These are phyloP conservation scores for Salvia sclarea DNA, from an alignment of 305 asterid genomes.

Conservation along the genomic window DNA sequence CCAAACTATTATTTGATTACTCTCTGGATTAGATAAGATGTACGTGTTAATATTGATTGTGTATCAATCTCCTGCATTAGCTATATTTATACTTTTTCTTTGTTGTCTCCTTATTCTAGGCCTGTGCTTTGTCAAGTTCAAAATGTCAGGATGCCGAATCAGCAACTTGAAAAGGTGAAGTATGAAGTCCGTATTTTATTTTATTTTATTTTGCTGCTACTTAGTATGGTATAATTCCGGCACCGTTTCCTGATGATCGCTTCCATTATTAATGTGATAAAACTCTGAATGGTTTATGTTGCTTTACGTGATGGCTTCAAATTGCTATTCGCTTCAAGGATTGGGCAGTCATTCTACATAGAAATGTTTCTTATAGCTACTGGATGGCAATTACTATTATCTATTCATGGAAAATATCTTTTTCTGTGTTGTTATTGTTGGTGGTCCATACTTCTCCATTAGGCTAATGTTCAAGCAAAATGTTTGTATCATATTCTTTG, in stretches of 20 bases:
- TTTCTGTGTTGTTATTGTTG: neutral
- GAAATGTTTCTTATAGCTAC: neutral
- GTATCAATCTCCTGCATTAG: constrained; percentile 20
- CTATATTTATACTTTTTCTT: constrained; percentile 23
- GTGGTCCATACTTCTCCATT: neutral
- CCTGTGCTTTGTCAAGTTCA: constrained; percentile 55
- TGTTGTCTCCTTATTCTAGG: constrained; percentile 44
- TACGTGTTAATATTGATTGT: constrained; percentile 16
- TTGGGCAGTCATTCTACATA: neutral
- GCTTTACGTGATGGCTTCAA: constrained; percentile 4
- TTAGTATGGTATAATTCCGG: neutral
- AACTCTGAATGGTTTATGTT: constrained; percentile 16
- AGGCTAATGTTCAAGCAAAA: constrained; percentile 2
- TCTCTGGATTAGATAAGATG: constrained; percentile 14
- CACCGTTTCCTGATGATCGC: constrained; percentile 8
- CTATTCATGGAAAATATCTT: neutral
- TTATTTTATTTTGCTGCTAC: constrained; percentile 16
- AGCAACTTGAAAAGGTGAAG: constrained; percentile 77
- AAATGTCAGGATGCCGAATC: constrained; percentile 43
- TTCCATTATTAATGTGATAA: neutral
- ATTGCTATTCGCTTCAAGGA: neutral
- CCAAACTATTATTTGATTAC: constrained; percentile 9
- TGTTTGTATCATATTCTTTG: neutral
- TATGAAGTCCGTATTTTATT: constrained; percentile 16
- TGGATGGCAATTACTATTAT: neutral